Percentiles rank a stretch among this genome's conserved stretches.
Evolutionary conservation across 1,139 yeast genomes (phyloP).

Genomic region (Torulaspora globosa): DNA sequence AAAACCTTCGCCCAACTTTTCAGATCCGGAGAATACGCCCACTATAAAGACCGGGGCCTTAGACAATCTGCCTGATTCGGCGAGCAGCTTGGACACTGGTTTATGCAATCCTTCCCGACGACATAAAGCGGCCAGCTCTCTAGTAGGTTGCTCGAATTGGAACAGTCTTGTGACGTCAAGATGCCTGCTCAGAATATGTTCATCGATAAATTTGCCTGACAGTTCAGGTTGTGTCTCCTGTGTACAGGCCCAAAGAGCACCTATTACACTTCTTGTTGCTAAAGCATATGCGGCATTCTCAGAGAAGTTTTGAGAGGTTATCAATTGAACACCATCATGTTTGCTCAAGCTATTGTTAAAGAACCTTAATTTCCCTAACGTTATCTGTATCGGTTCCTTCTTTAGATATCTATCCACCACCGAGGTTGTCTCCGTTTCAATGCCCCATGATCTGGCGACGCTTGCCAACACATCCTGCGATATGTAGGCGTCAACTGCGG

Average conservation of each 20-base stretch:
- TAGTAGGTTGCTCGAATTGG: conserved; percentile 77
- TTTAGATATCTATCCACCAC: conserved; percentile 65
- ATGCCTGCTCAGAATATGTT: conserved; percentile 74
- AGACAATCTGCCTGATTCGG: conserved; percentile 89
- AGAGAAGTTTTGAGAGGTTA: conserved; percentile 24
- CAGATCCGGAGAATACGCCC: conserved; percentile 81
- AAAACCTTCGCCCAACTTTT: conserved; percentile 89
- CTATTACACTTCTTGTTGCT: conserved; percentile 67
- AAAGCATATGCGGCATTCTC: conserved; percentile 43
- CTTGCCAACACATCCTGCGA: conserved; percentile 60
- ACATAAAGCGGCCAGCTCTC: conserved; percentile 76
- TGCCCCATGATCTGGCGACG: conserved; percentile 82
- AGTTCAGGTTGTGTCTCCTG: conserved; percentile 29
- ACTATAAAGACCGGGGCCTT: conserved; percentile 83
- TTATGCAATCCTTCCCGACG: conserved; percentile 69
- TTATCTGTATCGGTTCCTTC: conserved; percentile 61
- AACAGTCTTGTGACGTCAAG: conserved; percentile 70
- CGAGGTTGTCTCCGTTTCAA: conserved; percentile 65
- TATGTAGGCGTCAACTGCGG: conserved; percentile 69
- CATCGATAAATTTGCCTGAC: conserved; percentile 65
- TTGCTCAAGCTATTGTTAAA: conserved; percentile 29
- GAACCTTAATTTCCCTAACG: conserved; percentile 63
- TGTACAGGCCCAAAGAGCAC: conserved; percentile 61
- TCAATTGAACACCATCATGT: conserved; percentile 32
- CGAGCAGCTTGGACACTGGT: conserved; percentile 78